Percentiles rank a stretch among this genome's conserved stretches.
Evolutionary conservation across 768 basidiomycete species (phyloP).

Genomic region (Tephrocybe sp.): DNA sequence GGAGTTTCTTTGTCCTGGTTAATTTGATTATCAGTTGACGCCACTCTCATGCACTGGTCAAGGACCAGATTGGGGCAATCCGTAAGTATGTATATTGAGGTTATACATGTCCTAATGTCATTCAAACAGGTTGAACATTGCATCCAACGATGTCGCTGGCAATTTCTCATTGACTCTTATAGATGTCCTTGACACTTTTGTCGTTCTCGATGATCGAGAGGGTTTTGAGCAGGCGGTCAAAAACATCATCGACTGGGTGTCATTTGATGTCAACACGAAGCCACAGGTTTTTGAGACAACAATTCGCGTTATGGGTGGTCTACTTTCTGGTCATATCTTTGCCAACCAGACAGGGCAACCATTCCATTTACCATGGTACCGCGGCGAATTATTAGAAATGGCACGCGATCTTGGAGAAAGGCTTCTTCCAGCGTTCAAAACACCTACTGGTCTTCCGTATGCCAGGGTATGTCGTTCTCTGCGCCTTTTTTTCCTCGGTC

Average conservation of each 20-base stretch:
- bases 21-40: conserved; percentile 52
- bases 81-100: conserved; percentile 46
- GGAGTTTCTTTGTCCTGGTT: background rate
- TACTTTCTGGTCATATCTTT: conserved; percentile 82
- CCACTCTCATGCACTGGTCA: conserved; percentile 84
- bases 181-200: conserved; percentile 83
- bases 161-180: conserved; percentile 87
- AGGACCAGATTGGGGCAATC: conserved; percentile 84
- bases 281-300: conserved; percentile 99
- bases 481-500: background rate
- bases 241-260: conserved; percentile 77
- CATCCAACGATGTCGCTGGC: conserved; percentile 89
- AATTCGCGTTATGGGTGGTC: conserved; percentile 89
- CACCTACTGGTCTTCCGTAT: conserved; percentile 88
- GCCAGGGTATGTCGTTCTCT: conserved; percentile 60
- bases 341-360: conserved; percentile 64
- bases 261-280: conserved; percentile 90
- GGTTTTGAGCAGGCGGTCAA: conserved; percentile 86
- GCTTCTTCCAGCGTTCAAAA: conserved; percentile 87
- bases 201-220: conserved; percentile 76
- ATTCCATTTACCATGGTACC: conserved; percentile 83
- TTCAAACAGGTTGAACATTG: conserved; percentile 48
- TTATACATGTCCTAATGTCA: background rate
- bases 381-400: conserved; percentile 71
- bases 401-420: conserved; percentile 87